Base-by-base conservation (phyloP, 805 yeast species). In the Kazachstania africana region DNA sequence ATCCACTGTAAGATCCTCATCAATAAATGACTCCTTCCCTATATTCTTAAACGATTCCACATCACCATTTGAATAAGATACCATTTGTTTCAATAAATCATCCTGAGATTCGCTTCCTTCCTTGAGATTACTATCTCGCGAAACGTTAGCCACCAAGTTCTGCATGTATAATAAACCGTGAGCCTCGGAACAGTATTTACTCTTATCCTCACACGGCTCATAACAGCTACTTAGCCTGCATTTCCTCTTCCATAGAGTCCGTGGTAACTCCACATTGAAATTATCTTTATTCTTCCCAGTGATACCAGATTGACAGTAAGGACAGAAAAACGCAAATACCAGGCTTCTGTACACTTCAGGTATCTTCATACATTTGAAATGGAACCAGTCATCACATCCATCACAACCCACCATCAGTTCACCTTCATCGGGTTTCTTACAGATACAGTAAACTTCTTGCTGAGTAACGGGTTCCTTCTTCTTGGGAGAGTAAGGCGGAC, bases 351-450 rank as follows among this genome's bases (percentile, higher is more conserved):
- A 68, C 33, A 61, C 55, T 6, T 50, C 51, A 31, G 74, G 65
- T 23, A 84, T 49, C 32, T 65, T 66, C 66, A 85, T 70, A 50
- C 96, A 87, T 28, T 59, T 60, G 54, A 85, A 82, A 55, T 87
- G 96, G 49, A 68, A 87, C 96, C 96, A 87, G 36, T 83, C 95
- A 47, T 84, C 95, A 56, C 96, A 87, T 5, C 83, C 87, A 50
- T 85, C 95, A 51, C 96, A 85, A 0, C 80, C 83, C n/a, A 87
- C 79, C 96, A 87, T 87, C 50, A 85, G 59, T 36, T 72, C 76
- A 2, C 87, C 91, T 36, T 68, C 65, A 45, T 87, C 95, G 0
- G 84, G 78, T 37, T 67, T 68, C 24, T 91, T 65, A 51, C 96
- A 85, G 0, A 76, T 57, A 50, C 96, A 85, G 45, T 65, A 84